Evolutionary conservation across 2,329 filamentous ascomycete genomes (phyloP).

Genomic region (Pseudogymnoascus sp.): DNA sequence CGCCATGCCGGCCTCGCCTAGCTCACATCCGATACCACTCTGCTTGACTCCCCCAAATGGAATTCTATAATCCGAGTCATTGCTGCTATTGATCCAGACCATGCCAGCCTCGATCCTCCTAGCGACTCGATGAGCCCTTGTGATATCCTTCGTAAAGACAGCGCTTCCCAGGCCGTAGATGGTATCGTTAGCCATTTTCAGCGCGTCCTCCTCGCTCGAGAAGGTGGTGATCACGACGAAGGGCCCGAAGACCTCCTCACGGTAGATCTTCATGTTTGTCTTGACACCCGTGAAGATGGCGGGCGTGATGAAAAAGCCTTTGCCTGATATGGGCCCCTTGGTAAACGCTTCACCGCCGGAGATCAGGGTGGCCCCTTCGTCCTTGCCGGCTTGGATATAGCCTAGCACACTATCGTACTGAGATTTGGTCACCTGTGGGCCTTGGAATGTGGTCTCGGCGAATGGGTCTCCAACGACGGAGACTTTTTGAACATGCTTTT

Average conservation of each 20-base stretch:
- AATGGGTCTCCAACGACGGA: constrained; percentile 64
- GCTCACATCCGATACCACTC: constrained; percentile 65
- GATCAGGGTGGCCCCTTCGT: constrained; percentile 54
- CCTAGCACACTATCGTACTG: constrained; percentile 65
- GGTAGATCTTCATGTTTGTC: constrained; percentile 64
- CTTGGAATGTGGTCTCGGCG: constrained; percentile 57
- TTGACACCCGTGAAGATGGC: constrained; percentile 65
- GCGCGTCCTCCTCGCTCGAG: constrained; percentile 57
- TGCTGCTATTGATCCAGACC: constrained; percentile 41
- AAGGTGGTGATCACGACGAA: constrained; percentile 65
- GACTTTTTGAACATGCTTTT: constrained; percentile 46
- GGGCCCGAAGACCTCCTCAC: constrained; percentile 68
- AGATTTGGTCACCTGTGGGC: constrained; percentile 61
- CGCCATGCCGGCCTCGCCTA: constrained; percentile 57
- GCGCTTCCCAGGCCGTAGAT: constrained; percentile 61
- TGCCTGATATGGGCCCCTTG: constrained; percentile 48
- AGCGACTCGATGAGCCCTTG: constrained; percentile 58
- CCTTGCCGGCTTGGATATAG: constrained; percentile 56
- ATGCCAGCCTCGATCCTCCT: constrained; percentile 53
- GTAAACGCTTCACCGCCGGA: constrained; percentile 41
- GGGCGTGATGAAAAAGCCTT: constrained; percentile 64
- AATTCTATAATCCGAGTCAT: constrained; percentile 59
- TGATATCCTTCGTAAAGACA: constrained; percentile 59
- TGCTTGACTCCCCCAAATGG: constrained; percentile 71
- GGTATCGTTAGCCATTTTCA: constrained; percentile 53